Evolutionary conservation across 768 basidiomycete species (phyloP).

Genomic region (Trametes cingulata): DNA sequence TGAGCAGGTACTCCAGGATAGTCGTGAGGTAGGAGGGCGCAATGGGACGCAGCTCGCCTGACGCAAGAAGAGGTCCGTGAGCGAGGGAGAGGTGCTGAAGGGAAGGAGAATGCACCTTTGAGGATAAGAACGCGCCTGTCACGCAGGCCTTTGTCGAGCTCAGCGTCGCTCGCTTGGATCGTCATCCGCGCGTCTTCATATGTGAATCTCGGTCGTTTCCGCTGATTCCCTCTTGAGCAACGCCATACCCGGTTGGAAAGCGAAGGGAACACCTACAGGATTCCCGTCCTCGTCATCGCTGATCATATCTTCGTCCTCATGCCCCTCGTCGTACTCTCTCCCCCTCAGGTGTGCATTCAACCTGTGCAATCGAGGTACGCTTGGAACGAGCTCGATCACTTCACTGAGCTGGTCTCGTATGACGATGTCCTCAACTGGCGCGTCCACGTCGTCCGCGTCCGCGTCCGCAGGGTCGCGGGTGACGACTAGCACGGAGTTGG

Average conservation of each 20-base stretch:
- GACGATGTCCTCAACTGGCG: constrained; percentile 41
- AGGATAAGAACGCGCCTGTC: constrained; percentile 73
- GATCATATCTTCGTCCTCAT: constrained; percentile 48
- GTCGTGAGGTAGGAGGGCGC: constrained; percentile 62
- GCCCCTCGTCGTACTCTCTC: constrained; percentile 67
- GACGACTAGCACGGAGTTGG: constrained; percentile 83
- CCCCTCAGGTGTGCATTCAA: constrained; percentile 62
- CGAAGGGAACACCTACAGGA: not conserved
- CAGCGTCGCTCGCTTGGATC: constrained; percentile 82
- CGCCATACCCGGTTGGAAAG: not conserved
- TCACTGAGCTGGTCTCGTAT: constrained; percentile 83
- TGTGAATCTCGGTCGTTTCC: constrained; percentile 43
- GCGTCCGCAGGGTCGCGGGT: constrained; percentile 42
- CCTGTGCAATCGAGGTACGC: constrained; percentile 76
- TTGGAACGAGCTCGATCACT: constrained; percentile 76
- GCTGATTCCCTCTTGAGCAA: constrained; percentile 19
- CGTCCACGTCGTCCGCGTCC: constrained; percentile 31
- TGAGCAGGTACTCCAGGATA: constrained; percentile 76
- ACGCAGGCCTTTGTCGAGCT: constrained; percentile 63
- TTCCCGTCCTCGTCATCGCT: constrained; percentile 30
- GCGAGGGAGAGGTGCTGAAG: not conserved
- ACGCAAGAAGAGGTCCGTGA: not conserved
- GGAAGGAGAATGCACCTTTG: constrained; percentile 48
- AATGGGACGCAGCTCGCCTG: constrained; percentile 76
- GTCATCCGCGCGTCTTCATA: constrained; percentile 61